phyloP scores from a whole-genome alignment of 805 yeast species.

The Isabelozyma pseudorhagii region DNA sequence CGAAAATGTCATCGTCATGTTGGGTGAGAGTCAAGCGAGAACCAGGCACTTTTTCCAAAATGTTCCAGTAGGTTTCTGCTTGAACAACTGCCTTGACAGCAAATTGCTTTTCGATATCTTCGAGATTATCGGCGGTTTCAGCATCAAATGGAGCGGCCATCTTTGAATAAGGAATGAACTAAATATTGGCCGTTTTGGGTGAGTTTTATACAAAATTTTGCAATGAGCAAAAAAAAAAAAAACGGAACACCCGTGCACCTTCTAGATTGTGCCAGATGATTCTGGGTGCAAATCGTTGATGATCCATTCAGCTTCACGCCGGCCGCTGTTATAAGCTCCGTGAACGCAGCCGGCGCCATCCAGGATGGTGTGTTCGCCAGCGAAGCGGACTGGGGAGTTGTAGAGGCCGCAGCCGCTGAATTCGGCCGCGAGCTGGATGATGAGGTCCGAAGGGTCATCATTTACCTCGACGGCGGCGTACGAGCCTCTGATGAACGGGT shows the following conservation, averaged over 20 bases:
- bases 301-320: constrained; percentile 48
- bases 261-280: neutral
- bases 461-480: constrained; percentile 70
- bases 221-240: neutral
- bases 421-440: constrained; percentile 55
- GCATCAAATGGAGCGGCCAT: constrained; percentile 62
- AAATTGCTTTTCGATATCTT: constrained; percentile 88
- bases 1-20: constrained; percentile 68
- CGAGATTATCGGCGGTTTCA: constrained; percentile 89
- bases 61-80: constrained; percentile 89
- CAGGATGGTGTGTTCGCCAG: constrained; percentile 84
- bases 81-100: constrained; percentile 97
- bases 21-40: constrained; percentile 70
- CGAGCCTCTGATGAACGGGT: constrained; percentile 78
- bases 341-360: constrained; percentile 93
- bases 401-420: constrained; percentile 26
- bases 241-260: neutral
- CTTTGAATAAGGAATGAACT: neutral
- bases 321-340: constrained; percentile 83
- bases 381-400: constrained; percentile 62
- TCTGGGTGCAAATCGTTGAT: neutral
- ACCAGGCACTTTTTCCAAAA: constrained; percentile 74
- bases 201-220: neutral
- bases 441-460: constrained; percentile 64
- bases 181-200: neutral